Evolutionary conservation across 495 filamentous ascomycete genomes (phyloP).

Genomic region (Podospora fimiseda): DNA sequence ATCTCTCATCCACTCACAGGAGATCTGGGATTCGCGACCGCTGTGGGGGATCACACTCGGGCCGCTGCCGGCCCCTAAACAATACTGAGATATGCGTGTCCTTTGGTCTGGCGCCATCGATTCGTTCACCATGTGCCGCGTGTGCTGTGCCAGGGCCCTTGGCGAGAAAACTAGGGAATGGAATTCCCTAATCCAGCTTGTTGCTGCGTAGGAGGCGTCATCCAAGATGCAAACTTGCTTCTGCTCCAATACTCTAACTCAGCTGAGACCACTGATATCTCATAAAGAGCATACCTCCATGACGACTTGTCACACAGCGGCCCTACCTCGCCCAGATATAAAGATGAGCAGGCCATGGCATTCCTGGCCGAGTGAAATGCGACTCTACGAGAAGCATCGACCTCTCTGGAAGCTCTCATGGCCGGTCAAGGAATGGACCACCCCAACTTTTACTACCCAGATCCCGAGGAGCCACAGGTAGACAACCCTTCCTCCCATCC

Average conservation of each 20-base stretch:
- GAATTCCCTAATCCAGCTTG: neutral
- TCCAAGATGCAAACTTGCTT: neutral
- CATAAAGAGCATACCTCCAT: neutral
- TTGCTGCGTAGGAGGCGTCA: neutral
- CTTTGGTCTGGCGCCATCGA: neutral
- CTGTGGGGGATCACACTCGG: neutral
- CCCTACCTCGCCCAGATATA: neutral
- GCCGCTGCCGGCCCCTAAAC: neutral
- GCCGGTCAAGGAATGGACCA: neutral
- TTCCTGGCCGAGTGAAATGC: neutral
- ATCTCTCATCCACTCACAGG: neutral
- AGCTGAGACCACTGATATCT: neutral
- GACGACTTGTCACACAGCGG: neutral
- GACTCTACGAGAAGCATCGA: neutral
- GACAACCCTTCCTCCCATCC: neutral
- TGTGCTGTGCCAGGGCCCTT: neutral
- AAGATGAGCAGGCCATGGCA: neutral
- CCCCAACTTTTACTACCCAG: neutral
- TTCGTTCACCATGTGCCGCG: neutral
- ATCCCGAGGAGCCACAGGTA: neutral
- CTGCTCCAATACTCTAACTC: neutral
- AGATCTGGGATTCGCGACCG: neutral
- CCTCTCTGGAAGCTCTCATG: neutral
- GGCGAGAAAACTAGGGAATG: neutral
- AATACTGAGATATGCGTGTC: neutral